Conservation (phyloP, 2,329 filamentous ascomycete genomes). For the Microsporum canis region DNA sequence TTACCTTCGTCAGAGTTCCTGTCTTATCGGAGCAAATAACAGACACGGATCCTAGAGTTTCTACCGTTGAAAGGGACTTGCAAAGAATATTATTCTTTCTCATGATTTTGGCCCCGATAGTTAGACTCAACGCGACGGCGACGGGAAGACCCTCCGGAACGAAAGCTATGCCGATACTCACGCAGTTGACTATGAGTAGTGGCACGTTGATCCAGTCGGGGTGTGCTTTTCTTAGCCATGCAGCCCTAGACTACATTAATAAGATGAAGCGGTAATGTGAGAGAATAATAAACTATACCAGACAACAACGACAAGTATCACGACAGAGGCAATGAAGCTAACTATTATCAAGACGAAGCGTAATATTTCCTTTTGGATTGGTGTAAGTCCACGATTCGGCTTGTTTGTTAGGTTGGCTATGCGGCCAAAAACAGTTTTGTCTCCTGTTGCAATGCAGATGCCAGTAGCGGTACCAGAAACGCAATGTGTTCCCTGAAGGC, state of each 20-base stretch:
- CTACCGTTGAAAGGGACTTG: conserved; percentile 69
- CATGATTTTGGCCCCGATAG: conserved; percentile 68
- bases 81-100: conserved; percentile 63
- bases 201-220: conserved; percentile 62
- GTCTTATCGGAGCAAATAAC: conserved; percentile 71
- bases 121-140: conserved; percentile 57
- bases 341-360: conserved; percentile 62
- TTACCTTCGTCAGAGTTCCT: conserved; percentile 38
- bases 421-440: conserved; percentile 62
- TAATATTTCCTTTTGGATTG: conserved; percentile 60
- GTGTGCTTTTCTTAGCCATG: conserved; percentile 56
- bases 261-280: background rate
- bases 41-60: conserved; percentile 61
- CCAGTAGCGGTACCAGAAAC: conserved; percentile 56
- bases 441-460: conserved; percentile 60
- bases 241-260: conserved; percentile 41
- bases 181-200: conserved; percentile 60
- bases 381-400: conserved; percentile 56
- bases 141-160: conserved; percentile 65
- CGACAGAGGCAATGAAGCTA: conserved; percentile 54
- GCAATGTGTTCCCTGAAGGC: conserved; percentile 69
- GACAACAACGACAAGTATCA: conserved; percentile 43
- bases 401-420: conserved; percentile 62
- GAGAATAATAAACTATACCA: conserved; percentile 38
- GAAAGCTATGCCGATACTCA: conserved; percentile 62